Evolutionary conservation across 192 early-diverging fungal species (phyloP), one percentile per base, ranked within the genome.

Genomic region (Coemansia sp.): DNA sequence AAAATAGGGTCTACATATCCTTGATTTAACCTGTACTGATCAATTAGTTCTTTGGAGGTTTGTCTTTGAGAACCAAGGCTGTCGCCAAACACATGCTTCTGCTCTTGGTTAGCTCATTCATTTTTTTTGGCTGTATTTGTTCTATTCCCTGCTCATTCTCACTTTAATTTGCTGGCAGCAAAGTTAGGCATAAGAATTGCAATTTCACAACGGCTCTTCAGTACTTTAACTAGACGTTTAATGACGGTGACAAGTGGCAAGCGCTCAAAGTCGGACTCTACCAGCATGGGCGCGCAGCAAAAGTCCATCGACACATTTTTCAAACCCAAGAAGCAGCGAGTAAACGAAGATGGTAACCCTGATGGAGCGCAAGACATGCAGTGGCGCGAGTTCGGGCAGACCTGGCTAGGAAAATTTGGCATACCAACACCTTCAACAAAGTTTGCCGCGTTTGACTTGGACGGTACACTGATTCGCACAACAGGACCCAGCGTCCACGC

Each of bases 401-500:
- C 82, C 0, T 84, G 82, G 82, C 31, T 84, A 8, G 82, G 77
- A 8, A 78, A 69, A 44, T 81, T 64, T 70, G 75, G 68, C 22
- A 16, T 49, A 22, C 83, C 83, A 4, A 34, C 43, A 8, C 68
- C 83, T 18, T 49, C 83, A 13, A 9, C 62, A 18, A 82, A 71
- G 72, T 70, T 85, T 64, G 84, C 84, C 1, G 74, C 84, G 3
- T 85, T 85, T 55, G 84, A 85, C 70, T 64, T 85, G 76, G 95
- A 98, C 80, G 73, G 71, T 9, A 97, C 95, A 3, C 73, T 97
- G n/a, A 88, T 94, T 29, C 65, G 53, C 7, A 86, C 88, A 18
- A 90, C 89, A 43, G 89, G 93, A 27, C 86, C 73, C 24, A 79
- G 87, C 60, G 79, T 77, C 13, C 87, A 81, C 71, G 75, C 94